Evolutionary conservation across 2,329 filamentous ascomycete genomes (phyloP).

Genomic region (Microsporum canis): DNA sequence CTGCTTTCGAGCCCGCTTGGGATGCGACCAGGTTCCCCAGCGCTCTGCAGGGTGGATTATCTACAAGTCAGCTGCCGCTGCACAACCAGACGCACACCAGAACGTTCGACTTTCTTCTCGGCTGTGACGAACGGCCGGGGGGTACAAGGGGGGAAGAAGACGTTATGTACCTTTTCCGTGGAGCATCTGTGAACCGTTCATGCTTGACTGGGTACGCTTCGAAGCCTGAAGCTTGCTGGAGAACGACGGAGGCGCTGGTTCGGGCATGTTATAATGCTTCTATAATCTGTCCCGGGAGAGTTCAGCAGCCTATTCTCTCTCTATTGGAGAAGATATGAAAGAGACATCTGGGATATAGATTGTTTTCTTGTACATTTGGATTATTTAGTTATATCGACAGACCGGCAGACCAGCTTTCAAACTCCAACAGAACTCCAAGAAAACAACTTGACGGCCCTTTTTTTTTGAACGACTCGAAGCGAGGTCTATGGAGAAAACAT

Average conservation of each 20-base stretch:
- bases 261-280: not conserved
- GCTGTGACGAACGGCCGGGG: not conserved
- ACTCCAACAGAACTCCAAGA: not conserved
- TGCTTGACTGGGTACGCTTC: slow-evolving; percentile 7
- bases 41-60: not conserved
- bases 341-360: not conserved
- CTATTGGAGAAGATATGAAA: not conserved
- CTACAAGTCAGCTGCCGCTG: not conserved
- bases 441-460: not conserved
- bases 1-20: slow-evolving; percentile 1
- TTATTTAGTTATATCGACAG: slow-evolving; percentile 3
- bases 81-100: not conserved
- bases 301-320: not conserved
- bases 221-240: slow-evolving; percentile 16
- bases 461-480: not conserved
- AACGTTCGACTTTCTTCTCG: not conserved
- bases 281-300: not conserved
- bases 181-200: not conserved
- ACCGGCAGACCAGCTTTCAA: not conserved
- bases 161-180: slow-evolving; percentile 1
- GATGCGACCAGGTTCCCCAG: slow-evolving; percentile 3
- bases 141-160: not conserved
- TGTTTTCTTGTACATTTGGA: not conserved
- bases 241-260: not conserved
- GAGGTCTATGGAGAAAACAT: not conserved